phyloP scores from a whole-genome alignment of 257 asterid species.

The Solanum sparsipilum region DNA sequence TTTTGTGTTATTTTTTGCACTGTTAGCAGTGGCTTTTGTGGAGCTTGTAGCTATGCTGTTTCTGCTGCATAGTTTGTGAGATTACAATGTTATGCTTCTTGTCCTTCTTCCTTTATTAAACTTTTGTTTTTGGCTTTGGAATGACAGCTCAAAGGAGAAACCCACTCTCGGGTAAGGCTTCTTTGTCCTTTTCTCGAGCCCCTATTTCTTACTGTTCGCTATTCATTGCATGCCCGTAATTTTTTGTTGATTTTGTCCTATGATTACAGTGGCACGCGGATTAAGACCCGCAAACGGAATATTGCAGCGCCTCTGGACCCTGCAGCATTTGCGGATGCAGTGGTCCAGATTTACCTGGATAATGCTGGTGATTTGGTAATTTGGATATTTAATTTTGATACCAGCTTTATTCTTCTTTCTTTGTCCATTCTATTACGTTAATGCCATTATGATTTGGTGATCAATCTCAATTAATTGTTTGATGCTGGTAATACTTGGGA shows the following conservation, averaged over 20 bases:
- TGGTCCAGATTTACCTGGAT: conserved; percentile 99
- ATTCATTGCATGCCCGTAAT: background rate
- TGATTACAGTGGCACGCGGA: conserved; percentile 95
- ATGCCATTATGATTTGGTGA: background rate
- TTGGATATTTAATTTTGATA: background rate
- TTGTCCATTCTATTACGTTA: background rate
- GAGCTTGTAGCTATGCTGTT: background rate
- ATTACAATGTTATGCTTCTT: background rate
- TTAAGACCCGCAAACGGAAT: conserved; percentile 99
- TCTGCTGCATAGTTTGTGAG: background rate
- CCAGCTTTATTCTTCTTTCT: background rate
- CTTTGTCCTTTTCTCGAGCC: background rate
- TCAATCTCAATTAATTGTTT: background rate
- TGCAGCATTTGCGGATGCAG: conserved; percentile 99
- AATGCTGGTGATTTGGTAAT: conserved; percentile 99
- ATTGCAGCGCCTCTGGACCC: conserved; percentile 99
- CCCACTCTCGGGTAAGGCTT: conserved; percentile 96
- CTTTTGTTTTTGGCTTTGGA: conserved; percentile 12
- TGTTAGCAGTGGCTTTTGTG: background rate
- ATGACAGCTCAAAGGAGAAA: conserved; percentile 93
- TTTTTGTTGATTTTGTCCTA: conserved; percentile 1
- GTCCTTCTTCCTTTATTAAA: background rate
- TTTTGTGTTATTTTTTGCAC: background rate
- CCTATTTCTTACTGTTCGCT: background rate
- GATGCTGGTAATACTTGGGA: background rate